Conservation (phyloP, 306 rosid genomes). For the Dalbergia cultrata region DNA sequence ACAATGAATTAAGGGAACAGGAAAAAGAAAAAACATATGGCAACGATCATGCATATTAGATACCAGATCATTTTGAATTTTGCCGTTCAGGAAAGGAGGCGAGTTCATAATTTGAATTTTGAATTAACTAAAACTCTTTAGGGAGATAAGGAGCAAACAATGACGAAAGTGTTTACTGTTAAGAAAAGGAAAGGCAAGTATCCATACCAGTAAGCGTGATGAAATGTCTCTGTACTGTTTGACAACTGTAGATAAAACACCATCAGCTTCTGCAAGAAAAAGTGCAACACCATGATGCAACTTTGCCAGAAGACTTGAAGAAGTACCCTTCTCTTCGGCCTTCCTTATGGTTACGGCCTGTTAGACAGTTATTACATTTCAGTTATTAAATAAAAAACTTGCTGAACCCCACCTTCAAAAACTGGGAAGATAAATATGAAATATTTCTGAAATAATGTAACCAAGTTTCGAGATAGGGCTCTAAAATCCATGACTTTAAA, state of each 20-base stretch:
- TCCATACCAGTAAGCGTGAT: slow-evolving; percentile 61
- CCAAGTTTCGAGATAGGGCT: slow-evolving; percentile 20
- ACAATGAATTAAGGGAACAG: background rate
- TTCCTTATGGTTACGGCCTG: slow-evolving; percentile 77
- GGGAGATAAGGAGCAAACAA: background rate
- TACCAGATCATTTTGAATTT: background rate
- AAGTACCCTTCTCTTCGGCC: slow-evolving; percentile 80
- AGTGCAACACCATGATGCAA: slow-evolving; percentile 71
- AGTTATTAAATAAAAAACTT: background rate
- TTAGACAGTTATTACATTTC: slow-evolving; percentile 37
- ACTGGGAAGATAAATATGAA: too few species aligned
- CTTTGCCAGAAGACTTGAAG: slow-evolving; percentile 75
- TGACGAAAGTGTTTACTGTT: slow-evolving; percentile 5
- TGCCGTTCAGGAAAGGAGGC: background rate
- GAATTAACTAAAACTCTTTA: background rate
- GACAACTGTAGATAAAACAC: slow-evolving; percentile 39
- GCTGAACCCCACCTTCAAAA: too few species aligned
- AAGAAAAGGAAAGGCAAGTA: background rate
- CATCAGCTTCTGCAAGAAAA: slow-evolving; percentile 74
- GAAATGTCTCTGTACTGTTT: slow-evolving; percentile 63
- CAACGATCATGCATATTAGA: background rate
- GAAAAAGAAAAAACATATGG: background rate
- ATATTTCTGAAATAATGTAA: background rate
- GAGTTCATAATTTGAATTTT: slow-evolving; percentile 9
- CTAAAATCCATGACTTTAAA: background rate